Evolutionary conservation across 2,329 filamentous ascomycete genomes (phyloP).

Genomic region (Penicillium sp.): DNA sequence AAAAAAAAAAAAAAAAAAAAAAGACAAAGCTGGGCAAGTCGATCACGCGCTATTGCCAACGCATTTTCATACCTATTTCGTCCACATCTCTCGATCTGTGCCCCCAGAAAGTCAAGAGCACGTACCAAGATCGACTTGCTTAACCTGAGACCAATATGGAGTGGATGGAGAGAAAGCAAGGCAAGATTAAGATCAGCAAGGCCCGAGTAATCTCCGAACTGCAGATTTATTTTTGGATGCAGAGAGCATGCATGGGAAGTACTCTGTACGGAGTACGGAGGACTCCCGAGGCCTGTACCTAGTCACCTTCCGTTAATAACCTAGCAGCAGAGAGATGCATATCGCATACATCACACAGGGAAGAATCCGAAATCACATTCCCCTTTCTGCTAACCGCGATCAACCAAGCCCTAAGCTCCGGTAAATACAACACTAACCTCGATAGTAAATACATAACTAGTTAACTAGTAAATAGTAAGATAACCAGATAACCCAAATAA

Average conservation of each 20-base stretch:
- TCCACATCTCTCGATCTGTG: background rate
- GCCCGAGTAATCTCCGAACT: background rate
- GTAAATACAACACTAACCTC: background rate
- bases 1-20: background rate
- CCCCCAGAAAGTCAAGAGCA: too few relatives aligned
- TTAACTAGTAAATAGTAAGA: background rate
- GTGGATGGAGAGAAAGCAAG: background rate
- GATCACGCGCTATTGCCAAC: background rate
- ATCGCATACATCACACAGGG: background rate
- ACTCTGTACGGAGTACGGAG: background rate
- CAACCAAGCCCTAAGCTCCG: background rate
- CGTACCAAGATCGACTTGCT: background rate
- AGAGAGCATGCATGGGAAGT: background rate
- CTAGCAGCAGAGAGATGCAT: background rate
- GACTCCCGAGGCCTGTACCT: background rate
- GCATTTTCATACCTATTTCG: background rate
- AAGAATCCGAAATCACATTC: background rate
- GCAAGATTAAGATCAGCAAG: conserved; percentile 1
- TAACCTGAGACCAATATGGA: background rate
- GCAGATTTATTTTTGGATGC: conserved; percentile 3
- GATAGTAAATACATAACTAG: too few relatives aligned
- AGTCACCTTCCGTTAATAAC: background rate
- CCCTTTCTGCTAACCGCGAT: background rate
- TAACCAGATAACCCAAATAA: too few relatives aligned
- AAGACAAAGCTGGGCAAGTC: background rate